Percentiles rank a stretch among this genome's conserved stretches.
Conservation (phyloP, 352 stramenopile species). For the Phytophthora idaei region DNA sequence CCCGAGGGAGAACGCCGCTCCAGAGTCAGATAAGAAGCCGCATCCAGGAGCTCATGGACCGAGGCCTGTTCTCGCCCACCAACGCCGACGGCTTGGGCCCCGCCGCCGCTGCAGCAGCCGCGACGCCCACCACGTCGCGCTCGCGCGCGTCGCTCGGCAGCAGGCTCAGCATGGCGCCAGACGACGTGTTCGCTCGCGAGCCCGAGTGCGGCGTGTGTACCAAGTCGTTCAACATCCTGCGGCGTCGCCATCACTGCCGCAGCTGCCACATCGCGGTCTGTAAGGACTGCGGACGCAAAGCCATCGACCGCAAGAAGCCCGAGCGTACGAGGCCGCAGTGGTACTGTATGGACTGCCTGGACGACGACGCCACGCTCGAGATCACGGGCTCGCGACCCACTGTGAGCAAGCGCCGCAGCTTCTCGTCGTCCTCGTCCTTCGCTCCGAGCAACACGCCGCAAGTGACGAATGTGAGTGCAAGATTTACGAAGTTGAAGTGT, state of each 20-base stretch:
- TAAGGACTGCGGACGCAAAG: slow-evolving; percentile 85
- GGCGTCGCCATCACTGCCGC: slow-evolving; percentile 85
- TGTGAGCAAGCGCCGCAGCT: slow-evolving; percentile 67
- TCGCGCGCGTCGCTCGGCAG: slow-evolving; percentile 40
- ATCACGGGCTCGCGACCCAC: slow-evolving; percentile 53
- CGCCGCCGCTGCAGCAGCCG: slow-evolving; percentile 15
- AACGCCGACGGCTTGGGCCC: slow-evolving; percentile 27
- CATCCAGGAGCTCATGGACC: slow-evolving; percentile 26
- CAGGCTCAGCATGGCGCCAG: slow-evolving; percentile 45
- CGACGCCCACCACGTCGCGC: slow-evolving; percentile 20
- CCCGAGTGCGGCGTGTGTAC: slow-evolving; percentile 74
- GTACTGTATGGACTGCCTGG: slow-evolving; percentile 77
- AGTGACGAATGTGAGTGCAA: slow-evolving; percentile 52
- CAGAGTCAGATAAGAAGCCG: slow-evolving; percentile 27
- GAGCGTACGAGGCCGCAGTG: slow-evolving; percentile 72
- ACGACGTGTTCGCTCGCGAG: slow-evolving; percentile 72
- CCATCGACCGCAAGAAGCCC: slow-evolving; percentile 62
- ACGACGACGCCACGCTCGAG: slow-evolving; percentile 72
- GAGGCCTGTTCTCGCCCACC: slow-evolving; percentile 40
- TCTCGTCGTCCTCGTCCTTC: slow-evolving; percentile 50
- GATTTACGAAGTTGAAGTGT: slow-evolving; percentile 26
- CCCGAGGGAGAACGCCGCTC: slow-evolving; percentile 19
- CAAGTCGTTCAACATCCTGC: slow-evolving; percentile 83
- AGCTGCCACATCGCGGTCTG: slow-evolving; percentile 84
- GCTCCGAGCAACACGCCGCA: slow-evolving; percentile 39